phyloP scores from a whole-genome alignment of 73 alveolate genomes.

The Durusdinium trenchii region DNA sequence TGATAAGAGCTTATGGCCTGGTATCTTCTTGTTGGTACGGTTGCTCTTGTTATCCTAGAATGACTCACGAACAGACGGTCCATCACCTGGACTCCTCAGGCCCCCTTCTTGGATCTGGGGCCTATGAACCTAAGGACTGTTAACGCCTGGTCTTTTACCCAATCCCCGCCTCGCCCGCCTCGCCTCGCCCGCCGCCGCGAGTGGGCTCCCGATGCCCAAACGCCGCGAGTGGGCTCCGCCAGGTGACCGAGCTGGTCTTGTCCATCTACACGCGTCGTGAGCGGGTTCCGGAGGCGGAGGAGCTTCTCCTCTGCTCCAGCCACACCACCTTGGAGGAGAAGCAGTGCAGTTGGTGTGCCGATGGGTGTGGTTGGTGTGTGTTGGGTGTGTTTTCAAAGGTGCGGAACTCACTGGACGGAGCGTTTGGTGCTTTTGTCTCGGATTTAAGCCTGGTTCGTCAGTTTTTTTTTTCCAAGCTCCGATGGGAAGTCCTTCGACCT shows the following conservation, averaged over 20 bases:
- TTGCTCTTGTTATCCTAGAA: too few relatives aligned
- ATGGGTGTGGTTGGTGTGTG: not conserved
- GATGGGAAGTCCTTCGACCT: not conserved
- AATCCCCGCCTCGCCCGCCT: not conserved
- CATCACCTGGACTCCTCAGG: too few relatives aligned
- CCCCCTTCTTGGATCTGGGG: too few relatives aligned
- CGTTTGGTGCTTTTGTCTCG: too few relatives aligned
- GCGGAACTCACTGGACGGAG: too few relatives aligned
- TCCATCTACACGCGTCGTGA: conserved; percentile 95
- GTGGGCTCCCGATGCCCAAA: not conserved
- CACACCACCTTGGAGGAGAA: conserved; percentile 88
- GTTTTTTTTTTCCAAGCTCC: not conserved
- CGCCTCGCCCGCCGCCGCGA: not conserved
- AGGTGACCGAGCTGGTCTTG: conserved; percentile 95
- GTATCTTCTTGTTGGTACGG: too few relatives aligned
- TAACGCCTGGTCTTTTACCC: not conserved
- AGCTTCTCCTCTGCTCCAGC: conserved; percentile 88
- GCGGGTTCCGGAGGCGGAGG: conserved; percentile 95
- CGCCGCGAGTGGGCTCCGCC: not conserved
- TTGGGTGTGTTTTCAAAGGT: too few relatives aligned
- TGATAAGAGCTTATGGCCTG: too few relatives aligned
- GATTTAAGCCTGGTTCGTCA: too few relatives aligned
- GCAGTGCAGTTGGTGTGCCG: not conserved
- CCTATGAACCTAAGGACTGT: too few relatives aligned
- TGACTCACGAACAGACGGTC: too few relatives aligned